Conservation (phyloP, 768 basidiomycete species). For the Lactarius sp. region DNA sequence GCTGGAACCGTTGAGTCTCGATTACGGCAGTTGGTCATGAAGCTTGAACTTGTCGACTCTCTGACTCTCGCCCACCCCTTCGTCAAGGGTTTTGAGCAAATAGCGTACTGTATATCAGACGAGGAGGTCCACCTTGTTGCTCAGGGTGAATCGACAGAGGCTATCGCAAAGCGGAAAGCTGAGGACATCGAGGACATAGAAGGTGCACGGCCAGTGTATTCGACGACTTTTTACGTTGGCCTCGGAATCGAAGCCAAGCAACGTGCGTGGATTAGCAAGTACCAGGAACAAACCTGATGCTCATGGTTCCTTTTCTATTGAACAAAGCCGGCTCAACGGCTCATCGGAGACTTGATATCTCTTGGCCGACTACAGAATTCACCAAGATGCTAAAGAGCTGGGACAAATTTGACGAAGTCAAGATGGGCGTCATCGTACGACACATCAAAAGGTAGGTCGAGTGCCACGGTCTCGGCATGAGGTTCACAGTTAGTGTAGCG, state of each 20-base stretch:
- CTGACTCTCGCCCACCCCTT: slow-evolving; percentile 92
- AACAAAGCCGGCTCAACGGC: slow-evolving; percentile 66
- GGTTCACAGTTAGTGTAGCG: slow-evolving; percentile 39
- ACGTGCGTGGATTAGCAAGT: slow-evolving; percentile 47
- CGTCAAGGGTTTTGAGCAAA: slow-evolving; percentile 88
- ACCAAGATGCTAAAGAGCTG: slow-evolving; percentile 90
- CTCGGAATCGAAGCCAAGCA: slow-evolving; percentile 87
- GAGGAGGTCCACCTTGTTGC: slow-evolving; percentile 87
- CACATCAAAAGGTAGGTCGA: slow-evolving; percentile 77
- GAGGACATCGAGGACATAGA: slow-evolving; percentile 76
- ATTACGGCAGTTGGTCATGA: slow-evolving; percentile 94
- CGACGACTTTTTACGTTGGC: slow-evolving; percentile 98
- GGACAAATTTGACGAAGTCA: slow-evolving; percentile 88
- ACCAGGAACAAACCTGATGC: slow-evolving; percentile 15
- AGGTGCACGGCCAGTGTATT: slow-evolving; percentile 73
- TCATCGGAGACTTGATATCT: slow-evolving; percentile 86
- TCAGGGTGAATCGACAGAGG: slow-evolving; percentile 78
- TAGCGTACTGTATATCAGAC: slow-evolving; percentile 74
- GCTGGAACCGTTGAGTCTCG: slow-evolving; percentile 98
- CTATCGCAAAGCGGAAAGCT: slow-evolving; percentile 64
- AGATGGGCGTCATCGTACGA: slow-evolving; percentile 92
- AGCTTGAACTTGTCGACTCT: slow-evolving; percentile 93
- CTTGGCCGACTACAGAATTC: slow-evolving; percentile 95
- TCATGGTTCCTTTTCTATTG: slow-evolving; percentile 13
- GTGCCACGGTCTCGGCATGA: not conserved